Base-by-base conservation (phyloP, 2,329 filamentous ascomycete species). In the Pleomassaria siparia region DNA sequence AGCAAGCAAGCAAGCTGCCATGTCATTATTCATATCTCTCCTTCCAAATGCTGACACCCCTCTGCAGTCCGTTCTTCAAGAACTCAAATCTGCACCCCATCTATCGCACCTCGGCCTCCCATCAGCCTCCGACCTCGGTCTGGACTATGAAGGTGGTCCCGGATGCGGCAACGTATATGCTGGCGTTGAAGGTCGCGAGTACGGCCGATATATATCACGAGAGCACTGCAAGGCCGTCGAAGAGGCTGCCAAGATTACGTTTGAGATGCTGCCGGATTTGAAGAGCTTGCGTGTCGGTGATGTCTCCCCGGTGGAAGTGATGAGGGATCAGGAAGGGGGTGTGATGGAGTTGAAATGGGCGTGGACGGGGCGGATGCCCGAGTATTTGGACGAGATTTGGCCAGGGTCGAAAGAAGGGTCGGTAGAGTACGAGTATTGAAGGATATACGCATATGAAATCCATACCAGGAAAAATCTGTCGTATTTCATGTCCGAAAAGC, bases 81-180 rank as follows among this genome's bases (percentile, higher is more conserved):
- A 32, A n/a, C 29, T 32, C 29, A 32, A n/a, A n/a, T n/a, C 29
- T 5, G 29, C 29, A 8, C 29, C 29, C 13, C 29, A 32, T n/a
- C 29, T 32, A 32, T 32, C 29, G 5, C 29, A 32, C 29, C 29
- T 32, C n/a, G 3, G 13, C 12, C 39, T 46, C 2, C 47, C 47
- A 13, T 3, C n/a, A 3, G 9, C 43, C 15, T 33, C 1, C 2
- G 11, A 39, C 7, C 47, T 50, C n/a, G 39, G 32, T 13, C 28
- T 50, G 6, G 42, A 32, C 12, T 46, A 43, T 32, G 47, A 50
- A 9, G 47, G 47, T 18, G 47, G 47, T 8, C 18, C 24, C 18
- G 21, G 37, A 13, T 50, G 47, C 20, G 47, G 47, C 4, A 50
- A 50, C 29, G 43, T 33, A 11, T 50, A 50, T 24, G 20, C 32